These are phyloP conservation scores for Chenopodium formosanum DNA, from an alignment of 148 eudicot genomes.

Conservation along the genomic window DNA sequence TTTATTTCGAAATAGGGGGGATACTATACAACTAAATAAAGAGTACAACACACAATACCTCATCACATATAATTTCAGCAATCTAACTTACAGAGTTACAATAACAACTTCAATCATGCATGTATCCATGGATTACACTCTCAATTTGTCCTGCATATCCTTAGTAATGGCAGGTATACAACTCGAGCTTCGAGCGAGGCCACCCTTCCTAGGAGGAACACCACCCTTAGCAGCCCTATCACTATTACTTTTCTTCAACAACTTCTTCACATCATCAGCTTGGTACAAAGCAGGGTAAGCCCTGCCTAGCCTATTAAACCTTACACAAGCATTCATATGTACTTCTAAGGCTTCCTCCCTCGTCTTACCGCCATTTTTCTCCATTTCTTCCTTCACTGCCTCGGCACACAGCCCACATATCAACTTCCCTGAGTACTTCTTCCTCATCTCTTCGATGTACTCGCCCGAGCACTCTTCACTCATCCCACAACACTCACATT, in stretches of 20 bases:
- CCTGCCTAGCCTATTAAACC: slow-evolving; percentile 54
- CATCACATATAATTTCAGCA: neutral
- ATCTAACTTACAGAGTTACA: neutral
- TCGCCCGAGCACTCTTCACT: slow-evolving; percentile 61
- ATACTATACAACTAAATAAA: too few relatives aligned
- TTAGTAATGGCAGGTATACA: slow-evolving; percentile 51
- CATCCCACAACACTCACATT: slow-evolving; percentile 81
- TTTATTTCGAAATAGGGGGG: too few relatives aligned
- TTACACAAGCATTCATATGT: slow-evolving; percentile 51
- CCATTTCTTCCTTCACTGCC: slow-evolving; percentile 68
- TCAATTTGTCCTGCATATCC: slow-evolving; percentile 25
- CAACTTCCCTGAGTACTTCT: slow-evolving; percentile 42
- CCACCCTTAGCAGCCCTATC: slow-evolving; percentile 11
- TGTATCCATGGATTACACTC: neutral
- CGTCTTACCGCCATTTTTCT: slow-evolving; percentile 50
- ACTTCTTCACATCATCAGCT: slow-evolving; percentile 52
- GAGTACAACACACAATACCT: neutral
- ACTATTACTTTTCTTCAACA: slow-evolving; percentile 39
- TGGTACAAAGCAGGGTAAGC: slow-evolving; percentile 55
- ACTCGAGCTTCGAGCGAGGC: slow-evolving; percentile 54
- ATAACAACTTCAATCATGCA: neutral
- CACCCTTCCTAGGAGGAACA: slow-evolving; percentile 13
- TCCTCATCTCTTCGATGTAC: slow-evolving; percentile 41
- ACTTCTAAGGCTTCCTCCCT: slow-evolving; percentile 49
- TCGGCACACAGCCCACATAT: slow-evolving; percentile 66